These are phyloP conservation scores for Ramaria sp. DNA, from an alignment of 768 basidiomycete genomes.

Conservation along the genomic window DNA sequence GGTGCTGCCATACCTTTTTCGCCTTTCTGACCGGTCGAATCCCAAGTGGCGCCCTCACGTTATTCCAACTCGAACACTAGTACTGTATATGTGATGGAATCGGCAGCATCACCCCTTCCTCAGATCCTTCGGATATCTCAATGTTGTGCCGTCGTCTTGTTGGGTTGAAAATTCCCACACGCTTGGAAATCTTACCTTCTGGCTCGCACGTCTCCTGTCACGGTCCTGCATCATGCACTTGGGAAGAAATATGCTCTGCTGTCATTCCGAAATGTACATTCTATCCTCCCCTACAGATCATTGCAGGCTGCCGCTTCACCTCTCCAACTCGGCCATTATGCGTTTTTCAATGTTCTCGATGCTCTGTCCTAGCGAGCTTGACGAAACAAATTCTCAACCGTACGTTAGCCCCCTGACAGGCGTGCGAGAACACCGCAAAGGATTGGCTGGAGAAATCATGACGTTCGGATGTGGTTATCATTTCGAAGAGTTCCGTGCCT, in stretches of 20 bases:
- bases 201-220: too few relatives aligned
- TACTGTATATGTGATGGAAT: not conserved
- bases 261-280: constrained; percentile 7
- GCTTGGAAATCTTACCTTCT: too few relatives aligned
- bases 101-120: not conserved
- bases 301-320: constrained; percentile 26
- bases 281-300: constrained; percentile 24
- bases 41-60: too few relatives aligned
- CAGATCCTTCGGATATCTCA: not conserved
- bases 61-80: not conserved
- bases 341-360: constrained; percentile 40
- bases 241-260: too few relatives aligned
- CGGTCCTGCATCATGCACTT: too few relatives aligned
- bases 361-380: constrained; percentile 20
- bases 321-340: constrained; percentile 28
- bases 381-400: constrained; percentile 24
- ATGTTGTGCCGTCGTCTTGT: constrained; percentile 3
- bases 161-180: constrained; percentile 25
- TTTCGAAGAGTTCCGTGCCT: too few relatives aligned
- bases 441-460: constrained; percentile 36
- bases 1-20: too few relatives aligned
- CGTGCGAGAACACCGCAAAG: constrained; percentile 28
- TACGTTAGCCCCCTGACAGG: constrained; percentile 30
- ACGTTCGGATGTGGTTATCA: constrained; percentile 35
- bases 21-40: too few relatives aligned